These are phyloP conservation scores for Cornus controversa DNA, from an alignment of 148 eudicot genomes.

Conservation along the genomic window DNA sequence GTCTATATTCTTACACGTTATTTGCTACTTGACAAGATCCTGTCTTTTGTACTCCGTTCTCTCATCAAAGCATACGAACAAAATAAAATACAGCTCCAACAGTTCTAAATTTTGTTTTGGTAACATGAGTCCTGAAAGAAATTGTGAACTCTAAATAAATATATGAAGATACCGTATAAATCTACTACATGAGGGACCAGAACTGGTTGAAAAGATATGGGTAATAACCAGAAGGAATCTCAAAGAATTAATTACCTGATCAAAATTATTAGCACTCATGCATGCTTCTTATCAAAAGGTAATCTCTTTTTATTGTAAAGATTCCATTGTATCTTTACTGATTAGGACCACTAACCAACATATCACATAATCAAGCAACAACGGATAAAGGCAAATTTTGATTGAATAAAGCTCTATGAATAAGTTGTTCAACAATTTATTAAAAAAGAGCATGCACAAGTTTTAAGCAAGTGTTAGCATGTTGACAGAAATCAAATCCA, in stretches of 20 bases:
- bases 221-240: not conserved
- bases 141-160: not conserved
- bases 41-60: not conserved
- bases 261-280: not conserved
- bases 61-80: not conserved
- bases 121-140: not conserved
- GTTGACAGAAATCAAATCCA: not conserved
- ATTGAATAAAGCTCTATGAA: too few species aligned
- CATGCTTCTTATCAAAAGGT: not conserved
- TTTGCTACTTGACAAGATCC: too few species aligned
- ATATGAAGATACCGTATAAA: too few species aligned
- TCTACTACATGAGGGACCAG: not conserved
- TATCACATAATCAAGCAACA: not conserved
- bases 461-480: not conserved
- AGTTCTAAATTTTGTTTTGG: not conserved
- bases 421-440: too few species aligned
- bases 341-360: not conserved
- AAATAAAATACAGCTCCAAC: not conserved
- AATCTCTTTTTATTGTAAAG: not conserved
- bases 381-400: not conserved
- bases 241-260: not conserved
- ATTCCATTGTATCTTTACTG: not conserved
- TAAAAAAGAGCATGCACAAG: not conserved
- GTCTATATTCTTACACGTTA: too few species aligned
- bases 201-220: not conserved